Conservation (phyloP, 805 yeast species). For the Monosporozyma unispora region DNA sequence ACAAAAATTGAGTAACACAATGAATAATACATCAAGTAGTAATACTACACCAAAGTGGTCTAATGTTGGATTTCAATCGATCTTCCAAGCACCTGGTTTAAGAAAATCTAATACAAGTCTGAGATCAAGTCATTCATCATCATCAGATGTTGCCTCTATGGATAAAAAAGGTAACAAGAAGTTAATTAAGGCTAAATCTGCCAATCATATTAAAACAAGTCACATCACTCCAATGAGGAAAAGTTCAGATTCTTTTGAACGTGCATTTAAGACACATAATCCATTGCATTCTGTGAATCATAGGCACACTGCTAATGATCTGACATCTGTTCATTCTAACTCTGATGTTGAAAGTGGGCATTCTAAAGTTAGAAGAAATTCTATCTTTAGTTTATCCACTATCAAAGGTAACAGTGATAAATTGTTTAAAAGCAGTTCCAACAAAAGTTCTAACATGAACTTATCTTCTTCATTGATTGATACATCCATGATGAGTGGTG, state of each 20-base stretch:
- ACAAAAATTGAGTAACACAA: background rate
- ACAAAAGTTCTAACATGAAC: constrained; percentile 5
- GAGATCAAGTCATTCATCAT: background rate
- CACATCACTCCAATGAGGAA: background rate
- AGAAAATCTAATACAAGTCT: constrained; percentile 5
- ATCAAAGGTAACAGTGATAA: constrained; percentile 8
- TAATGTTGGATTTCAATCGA: constrained; percentile 15
- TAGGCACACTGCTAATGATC: constrained; percentile 2
- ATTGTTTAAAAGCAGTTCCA: constrained; percentile 9
- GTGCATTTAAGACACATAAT: background rate
- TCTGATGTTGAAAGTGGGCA: constrained; percentile 9
- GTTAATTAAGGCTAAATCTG: background rate
- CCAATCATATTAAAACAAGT: background rate
- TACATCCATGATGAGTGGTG: background rate
- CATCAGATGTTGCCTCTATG: background rate
- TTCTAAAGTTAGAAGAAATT: constrained; percentile 5
- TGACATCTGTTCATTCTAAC: constrained; percentile 10
- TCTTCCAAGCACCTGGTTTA: constrained; percentile 9
- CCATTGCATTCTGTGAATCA: constrained; percentile 1
- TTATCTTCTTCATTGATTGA: background rate
- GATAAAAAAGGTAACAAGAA: background rate
- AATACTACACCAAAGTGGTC: constrained; percentile 10
- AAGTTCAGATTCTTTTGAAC: constrained; percentile 5
- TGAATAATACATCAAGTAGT: background rate
- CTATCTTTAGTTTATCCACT: constrained; percentile 4